Base-by-base conservation (phyloP, 2,329 filamentous ascomycete species). In the Corynespora cassiicola region DNA sequence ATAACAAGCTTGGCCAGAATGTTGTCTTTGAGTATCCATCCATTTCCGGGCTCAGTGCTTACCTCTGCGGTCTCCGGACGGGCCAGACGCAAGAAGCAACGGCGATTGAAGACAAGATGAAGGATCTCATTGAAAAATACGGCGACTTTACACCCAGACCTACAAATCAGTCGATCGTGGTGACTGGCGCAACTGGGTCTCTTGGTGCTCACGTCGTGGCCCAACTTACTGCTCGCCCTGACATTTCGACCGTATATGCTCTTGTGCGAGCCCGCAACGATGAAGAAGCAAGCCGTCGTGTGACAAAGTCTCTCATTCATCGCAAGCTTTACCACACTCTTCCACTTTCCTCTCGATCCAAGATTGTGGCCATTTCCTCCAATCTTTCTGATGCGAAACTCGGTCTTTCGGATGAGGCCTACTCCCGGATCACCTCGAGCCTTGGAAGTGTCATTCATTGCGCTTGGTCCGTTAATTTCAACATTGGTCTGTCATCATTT, bases 161-260 rank as follows among this genome's bases (percentile, higher is more conserved):
- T 54, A 61, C 20, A 23, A 17, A 24, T 25, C 11, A 36, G 5
- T 23, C 11, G 5, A 16, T 50, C 15, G 42, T 82, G 2, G 63
- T 87, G 3, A 87, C 84, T 1, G 85, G 85, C 1, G 77, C 80
- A 1, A 87, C 85, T 0, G 85, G 85, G 0, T 85, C 83, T 2
- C 72, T 87, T 0, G 85, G 85, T 2, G 74, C 80, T 0, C 82
- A 86, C 50, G 70, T 85, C 2, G 69, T 82, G 2, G 53, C 60
- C 5, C 62, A 69, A 17, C 42, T 72, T 7, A 50, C 58, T 6
- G 35, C 31, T 16, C 58, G 55, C 3, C 26, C 56, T 12, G 49
- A 65, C 21, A 56, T 71, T 11, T 35, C 54, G 3, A 68, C 61
- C 4, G 65, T 83, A 2, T 79, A 79, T 63, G 79, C 77, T 37